These are phyloP conservation scores for Magnusiomyces sp. DNA, from an alignment of 1,139 yeast genomes.

Conservation along the genomic window DNA sequence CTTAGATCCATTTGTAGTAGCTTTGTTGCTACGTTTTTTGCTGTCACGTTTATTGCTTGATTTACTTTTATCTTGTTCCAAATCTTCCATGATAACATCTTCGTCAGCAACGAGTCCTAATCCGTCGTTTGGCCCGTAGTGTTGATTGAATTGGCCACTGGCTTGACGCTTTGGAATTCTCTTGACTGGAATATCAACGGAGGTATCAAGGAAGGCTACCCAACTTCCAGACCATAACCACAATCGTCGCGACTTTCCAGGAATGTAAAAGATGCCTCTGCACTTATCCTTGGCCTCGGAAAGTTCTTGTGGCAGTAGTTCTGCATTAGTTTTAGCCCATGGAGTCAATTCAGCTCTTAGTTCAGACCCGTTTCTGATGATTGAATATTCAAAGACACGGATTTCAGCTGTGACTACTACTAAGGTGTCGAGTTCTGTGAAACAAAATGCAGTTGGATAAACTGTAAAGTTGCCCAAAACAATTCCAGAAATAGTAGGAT, in stretches of 20 bases:
- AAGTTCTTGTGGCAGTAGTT: constrained; percentile 61
- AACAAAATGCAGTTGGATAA: constrained; percentile 54
- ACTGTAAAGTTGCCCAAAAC: constrained; percentile 44
- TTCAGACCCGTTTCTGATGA: background rate
- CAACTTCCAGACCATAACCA: constrained; percentile 91
- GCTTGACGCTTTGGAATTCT: constrained; percentile 29
- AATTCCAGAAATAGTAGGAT: constrained; percentile 12
- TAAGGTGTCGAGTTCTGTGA: constrained; percentile 46
- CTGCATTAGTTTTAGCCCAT: constrained; percentile 79
- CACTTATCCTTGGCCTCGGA: constrained; percentile 57
- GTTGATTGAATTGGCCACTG: constrained; percentile 30
- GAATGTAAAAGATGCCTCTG: constrained; percentile 53
- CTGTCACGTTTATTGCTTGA: background rate
- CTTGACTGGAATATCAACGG: constrained; percentile 44
- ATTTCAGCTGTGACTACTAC: constrained; percentile 67
- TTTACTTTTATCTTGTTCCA: background rate
- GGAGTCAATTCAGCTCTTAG: constrained; percentile 38
- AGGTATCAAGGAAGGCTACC: constrained; percentile 66
- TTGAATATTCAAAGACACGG: constrained; percentile 55
- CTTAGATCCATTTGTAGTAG: constrained; percentile 24
- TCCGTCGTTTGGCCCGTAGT: constrained; percentile 47
- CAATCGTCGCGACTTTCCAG: constrained; percentile 36
- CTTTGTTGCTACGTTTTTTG: constrained; percentile 17
- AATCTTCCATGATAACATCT: background rate
- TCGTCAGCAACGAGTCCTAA: constrained; percentile 27